Percentiles rank a stretch among this genome's conserved stretches.
Conservation (phyloP, 371 early-diverging fungal species). For the Aphelidium insulamus region DNA sequence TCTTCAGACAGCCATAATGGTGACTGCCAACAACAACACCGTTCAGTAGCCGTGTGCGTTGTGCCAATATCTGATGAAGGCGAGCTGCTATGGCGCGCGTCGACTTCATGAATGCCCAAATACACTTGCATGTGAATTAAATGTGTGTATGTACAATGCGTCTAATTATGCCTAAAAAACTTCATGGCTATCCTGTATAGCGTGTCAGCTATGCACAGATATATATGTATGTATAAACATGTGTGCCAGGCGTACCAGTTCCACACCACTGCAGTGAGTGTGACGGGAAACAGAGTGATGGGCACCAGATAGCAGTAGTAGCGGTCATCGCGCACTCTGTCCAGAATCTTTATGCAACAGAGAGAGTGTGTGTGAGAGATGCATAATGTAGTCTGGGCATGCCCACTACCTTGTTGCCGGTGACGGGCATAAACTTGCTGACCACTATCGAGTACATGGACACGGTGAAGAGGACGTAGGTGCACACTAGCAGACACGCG, state of each 20-base stretch:
- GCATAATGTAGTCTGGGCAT: neutral
- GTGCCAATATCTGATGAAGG: no score
- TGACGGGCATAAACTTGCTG: constrained; percentile 44
- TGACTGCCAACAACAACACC: no score
- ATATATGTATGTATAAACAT: no score
- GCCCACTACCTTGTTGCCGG: constrained; percentile 24
- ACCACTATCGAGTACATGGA: constrained; percentile 42
- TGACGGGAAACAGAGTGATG: constrained; percentile 48
- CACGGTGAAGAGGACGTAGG: constrained; percentile 28
- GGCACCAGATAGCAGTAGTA: constrained; percentile 69
- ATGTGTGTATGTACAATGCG: neutral
- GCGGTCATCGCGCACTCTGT: constrained; percentile 48
- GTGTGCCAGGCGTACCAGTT: no score
- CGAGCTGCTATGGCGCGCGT: no score
- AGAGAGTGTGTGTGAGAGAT: neutral
- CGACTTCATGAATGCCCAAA: no score
- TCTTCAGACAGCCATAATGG: no score
- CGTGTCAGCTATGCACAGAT: no score
- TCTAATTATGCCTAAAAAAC: constrained; percentile 62
- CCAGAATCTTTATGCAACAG: constrained; percentile 20
- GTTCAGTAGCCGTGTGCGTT: no score
- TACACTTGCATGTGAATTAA: no score
- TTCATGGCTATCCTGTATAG: constrained; percentile 93
- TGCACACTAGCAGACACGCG: constrained; percentile 28
- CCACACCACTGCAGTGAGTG: constrained; percentile 54